Evolutionary conservation across 108 stramenopile genomes (phyloP).

Genomic region (Bacterosira constricta): DNA sequence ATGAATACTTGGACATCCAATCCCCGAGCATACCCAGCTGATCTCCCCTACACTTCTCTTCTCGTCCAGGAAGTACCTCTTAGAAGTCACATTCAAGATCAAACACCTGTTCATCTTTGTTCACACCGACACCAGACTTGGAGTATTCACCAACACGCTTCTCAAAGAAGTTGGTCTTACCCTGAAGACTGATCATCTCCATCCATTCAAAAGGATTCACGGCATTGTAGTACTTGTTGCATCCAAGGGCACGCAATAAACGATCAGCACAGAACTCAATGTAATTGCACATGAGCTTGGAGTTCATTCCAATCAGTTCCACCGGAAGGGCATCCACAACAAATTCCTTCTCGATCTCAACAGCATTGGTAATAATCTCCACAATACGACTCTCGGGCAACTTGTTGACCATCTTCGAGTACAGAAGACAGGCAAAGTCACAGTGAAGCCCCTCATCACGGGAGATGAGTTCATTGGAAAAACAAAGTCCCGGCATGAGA

Average conservation of each 20-base stretch:
- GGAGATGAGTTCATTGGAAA: conserved; percentile 98
- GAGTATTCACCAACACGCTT: conserved; percentile 98
- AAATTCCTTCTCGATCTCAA: conserved; percentile 99
- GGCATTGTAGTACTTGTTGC: conserved; percentile 81
- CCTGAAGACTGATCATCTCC: conserved; percentile 99
- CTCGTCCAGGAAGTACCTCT: background rate
- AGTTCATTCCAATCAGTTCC: conserved; percentile 99
- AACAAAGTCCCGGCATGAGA: conserved; percentile 99
- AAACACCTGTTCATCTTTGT: conserved; percentile 83
- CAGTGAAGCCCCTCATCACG: conserved; percentile 98
- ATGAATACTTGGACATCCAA: background rate
- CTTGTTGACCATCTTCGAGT: conserved; percentile 87
- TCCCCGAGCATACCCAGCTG: background rate
- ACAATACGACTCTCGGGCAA: conserved; percentile 75
- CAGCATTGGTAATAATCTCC: conserved; percentile 90
- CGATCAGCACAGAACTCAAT: conserved; percentile 99
- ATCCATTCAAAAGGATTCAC: conserved; percentile 98
- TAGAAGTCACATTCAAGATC: conserved; percentile 92
- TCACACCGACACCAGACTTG: conserved; percentile 93
- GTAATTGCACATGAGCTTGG: conserved; percentile 95
- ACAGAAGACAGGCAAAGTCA: conserved; percentile 95
- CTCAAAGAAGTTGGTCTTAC: conserved; percentile 98
- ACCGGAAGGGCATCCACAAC: conserved; percentile 97
- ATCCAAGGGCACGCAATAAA: conserved; percentile 88
- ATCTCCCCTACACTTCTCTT: background rate